Conservation (phyloP, 176 grass and related monocot genomes). For the Zizania latifolia region DNA sequence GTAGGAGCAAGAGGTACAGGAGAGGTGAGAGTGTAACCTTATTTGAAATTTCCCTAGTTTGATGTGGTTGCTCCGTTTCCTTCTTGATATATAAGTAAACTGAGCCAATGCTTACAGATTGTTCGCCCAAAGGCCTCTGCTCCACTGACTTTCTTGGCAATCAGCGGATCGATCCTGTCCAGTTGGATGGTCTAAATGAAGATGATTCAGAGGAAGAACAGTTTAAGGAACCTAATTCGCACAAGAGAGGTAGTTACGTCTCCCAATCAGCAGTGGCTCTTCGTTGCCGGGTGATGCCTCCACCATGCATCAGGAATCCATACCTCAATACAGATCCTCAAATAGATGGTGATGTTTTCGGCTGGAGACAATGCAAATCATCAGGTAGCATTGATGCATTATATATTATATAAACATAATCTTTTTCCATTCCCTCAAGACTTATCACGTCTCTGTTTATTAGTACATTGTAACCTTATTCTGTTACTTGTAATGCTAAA, state of each 20-base stretch:
- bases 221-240: conserved; percentile 10
- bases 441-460: background rate
- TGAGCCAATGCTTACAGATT: conserved; percentile 44
- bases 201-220: conserved; percentile 33
- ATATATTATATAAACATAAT: background rate
- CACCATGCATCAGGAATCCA: conserved; percentile 81
- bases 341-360: conserved; percentile 54
- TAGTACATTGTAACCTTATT: background rate
- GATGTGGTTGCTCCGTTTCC: background rate
- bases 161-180: conserved; percentile 42
- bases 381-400: conserved; percentile 45
- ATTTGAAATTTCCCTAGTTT: background rate
- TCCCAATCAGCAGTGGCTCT: conserved; percentile 71
- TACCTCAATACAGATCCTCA: conserved; percentile 37
- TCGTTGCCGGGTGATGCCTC: conserved; percentile 80
- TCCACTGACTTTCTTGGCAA: conserved; percentile 6
- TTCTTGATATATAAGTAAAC: background rate
- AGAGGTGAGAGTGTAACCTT: conserved; percentile 31
- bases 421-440: background rate
- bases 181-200: conserved; percentile 8
- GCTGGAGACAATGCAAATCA: conserved; percentile 57
- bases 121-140: conserved; percentile 31
- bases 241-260: conserved; percentile 65
- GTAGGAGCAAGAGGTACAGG: conserved; percentile 68
- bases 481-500: background rate